Percentiles rank a stretch among this genome's conserved stretches.
phyloP scores from a whole-genome alignment of 164 flowering plant genomes.

The Umbellularia californica region DNA sequence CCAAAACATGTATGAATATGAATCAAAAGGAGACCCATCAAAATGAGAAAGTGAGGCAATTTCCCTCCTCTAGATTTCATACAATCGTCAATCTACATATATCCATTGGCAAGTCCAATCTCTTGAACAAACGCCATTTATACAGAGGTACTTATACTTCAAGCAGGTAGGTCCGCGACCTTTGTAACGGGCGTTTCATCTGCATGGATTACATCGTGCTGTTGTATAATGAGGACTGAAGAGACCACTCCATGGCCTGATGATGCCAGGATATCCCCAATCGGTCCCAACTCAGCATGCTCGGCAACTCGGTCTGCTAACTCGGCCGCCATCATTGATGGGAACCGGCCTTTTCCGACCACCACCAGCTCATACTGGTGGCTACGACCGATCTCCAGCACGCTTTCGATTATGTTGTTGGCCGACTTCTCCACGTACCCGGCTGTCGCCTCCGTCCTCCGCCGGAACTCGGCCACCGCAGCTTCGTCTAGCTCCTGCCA shows the following conservation, averaged over 20 bases:
- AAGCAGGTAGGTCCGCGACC: not conserved
- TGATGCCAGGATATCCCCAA: slow-evolving; percentile 63
- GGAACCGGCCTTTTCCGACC: slow-evolving; percentile 54
- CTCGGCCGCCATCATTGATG: slow-evolving; percentile 42
- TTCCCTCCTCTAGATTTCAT: no score
- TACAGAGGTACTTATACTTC: no score
- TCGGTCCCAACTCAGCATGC: slow-evolving; percentile 61
- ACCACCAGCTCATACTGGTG: slow-evolving; percentile 49
- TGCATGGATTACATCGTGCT: slow-evolving; percentile 27
- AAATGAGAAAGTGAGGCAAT: no score
- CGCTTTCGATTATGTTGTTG: slow-evolving; percentile 35
- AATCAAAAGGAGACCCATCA: no score
- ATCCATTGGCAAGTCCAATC: no score
- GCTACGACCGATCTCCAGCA: slow-evolving; percentile 37
- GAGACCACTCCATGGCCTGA: slow-evolving; percentile 36
- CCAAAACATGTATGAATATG: no score
- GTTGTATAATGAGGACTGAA: slow-evolving; percentile 70
- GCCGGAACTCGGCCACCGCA: slow-evolving; percentile 35
- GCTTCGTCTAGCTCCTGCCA: slow-evolving; percentile 45
- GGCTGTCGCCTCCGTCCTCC: slow-evolving; percentile 27
- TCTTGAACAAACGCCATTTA: no score
- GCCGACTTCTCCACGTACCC: slow-evolving; percentile 39
- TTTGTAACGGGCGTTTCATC: slow-evolving; percentile 26
- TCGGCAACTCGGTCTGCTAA: slow-evolving; percentile 43
- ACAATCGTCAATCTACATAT: no score